phyloP scores from a whole-genome alignment of 2,329 filamentous ascomycete species.

The Pleomassaria siparia region DNA sequence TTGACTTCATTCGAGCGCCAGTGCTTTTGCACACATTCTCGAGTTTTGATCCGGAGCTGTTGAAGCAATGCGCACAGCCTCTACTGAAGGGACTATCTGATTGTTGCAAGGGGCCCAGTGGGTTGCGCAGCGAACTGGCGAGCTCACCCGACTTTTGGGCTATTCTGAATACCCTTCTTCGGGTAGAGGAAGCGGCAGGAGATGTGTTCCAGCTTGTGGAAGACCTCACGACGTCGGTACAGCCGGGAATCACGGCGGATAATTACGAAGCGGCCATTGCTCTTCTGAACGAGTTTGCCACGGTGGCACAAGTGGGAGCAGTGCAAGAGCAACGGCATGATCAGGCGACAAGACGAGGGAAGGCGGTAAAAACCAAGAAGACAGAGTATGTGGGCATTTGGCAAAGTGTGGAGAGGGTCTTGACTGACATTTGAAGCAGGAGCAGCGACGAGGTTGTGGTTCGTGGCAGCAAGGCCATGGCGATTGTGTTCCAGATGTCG shows the following conservation, averaged over 20 bases:
- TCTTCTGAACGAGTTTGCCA: slow-evolving; percentile 87
- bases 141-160: slow-evolving; percentile 98
- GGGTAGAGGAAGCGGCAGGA: slow-evolving; percentile 68
- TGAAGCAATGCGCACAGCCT: slow-evolving; percentile 74
- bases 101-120: slow-evolving; percentile 76
- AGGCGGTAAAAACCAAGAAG: slow-evolving; percentile 55
- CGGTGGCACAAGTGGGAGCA: slow-evolving; percentile 73
- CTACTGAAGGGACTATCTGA: slow-evolving; percentile 76
- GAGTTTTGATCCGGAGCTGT: slow-evolving; percentile 74
- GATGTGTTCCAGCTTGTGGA: slow-evolving; percentile 87
- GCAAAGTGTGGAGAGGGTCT: neutral
- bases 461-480: slow-evolving; percentile 78
- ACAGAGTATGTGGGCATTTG: slow-evolving; percentile 52
- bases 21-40: slow-evolving; percentile 91
- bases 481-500: slow-evolving; percentile 80
- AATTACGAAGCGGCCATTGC: slow-evolving; percentile 90
- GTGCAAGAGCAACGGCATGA: slow-evolving; percentile 70
- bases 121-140: slow-evolving; percentile 87
- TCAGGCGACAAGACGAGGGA: slow-evolving; percentile 52
- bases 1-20: slow-evolving; percentile 88
- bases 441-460: slow-evolving; percentile 73
- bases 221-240: slow-evolving; percentile 67
- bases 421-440: slow-evolving; percentile 42
- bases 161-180: slow-evolving; percentile 75
- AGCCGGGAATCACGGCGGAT: slow-evolving; percentile 84